Evolutionary conservation across 768 basidiomycete genomes (phyloP).

Genomic region (Baorangia bicolor): DNA sequence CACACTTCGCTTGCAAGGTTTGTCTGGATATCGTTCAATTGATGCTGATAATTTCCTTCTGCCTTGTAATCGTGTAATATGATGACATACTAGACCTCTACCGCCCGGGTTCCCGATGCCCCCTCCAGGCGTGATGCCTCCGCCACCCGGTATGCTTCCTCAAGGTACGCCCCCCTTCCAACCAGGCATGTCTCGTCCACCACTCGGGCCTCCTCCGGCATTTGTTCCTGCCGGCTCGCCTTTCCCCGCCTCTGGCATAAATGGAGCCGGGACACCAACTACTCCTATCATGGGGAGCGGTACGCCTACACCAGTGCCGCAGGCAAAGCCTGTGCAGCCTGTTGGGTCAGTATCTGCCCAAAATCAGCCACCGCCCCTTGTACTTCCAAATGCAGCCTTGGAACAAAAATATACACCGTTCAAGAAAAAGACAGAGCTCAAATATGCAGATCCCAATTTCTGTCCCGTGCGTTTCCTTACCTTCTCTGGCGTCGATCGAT

Average conservation of each 20-base stretch:
- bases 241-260: constrained; percentile 25
- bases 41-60: constrained; percentile 21
- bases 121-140: constrained; percentile 40
- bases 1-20: constrained; percentile 10
- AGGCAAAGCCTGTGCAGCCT: constrained; percentile 11
- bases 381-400: constrained; percentile 55
- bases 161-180: constrained; percentile 38
- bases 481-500: neutral
- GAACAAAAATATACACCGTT: constrained; percentile 69
- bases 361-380: constrained; percentile 30
- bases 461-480: constrained; percentile 55
- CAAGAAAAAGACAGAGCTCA: constrained; percentile 74
- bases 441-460: constrained; percentile 76
- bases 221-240: constrained; percentile 37
- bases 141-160: constrained; percentile 36
- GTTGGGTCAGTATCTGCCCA: constrained; percentile 24
- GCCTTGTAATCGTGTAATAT: constrained; percentile 5
- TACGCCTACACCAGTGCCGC: constrained; percentile 19
- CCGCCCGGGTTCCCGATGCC: constrained; percentile 57
- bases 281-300: constrained; percentile 24
- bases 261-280: constrained; percentile 18
- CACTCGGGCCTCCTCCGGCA: constrained; percentile 35
- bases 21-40: constrained; percentile 13
- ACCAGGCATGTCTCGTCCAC: constrained; percentile 37
- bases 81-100: constrained; percentile 36